Percentiles rank a stretch among this genome's conserved stretches.
These are phyloP conservation scores for Trifolium dubium DNA, from an alignment of 306 rosid species.

Conservation along the genomic window DNA sequence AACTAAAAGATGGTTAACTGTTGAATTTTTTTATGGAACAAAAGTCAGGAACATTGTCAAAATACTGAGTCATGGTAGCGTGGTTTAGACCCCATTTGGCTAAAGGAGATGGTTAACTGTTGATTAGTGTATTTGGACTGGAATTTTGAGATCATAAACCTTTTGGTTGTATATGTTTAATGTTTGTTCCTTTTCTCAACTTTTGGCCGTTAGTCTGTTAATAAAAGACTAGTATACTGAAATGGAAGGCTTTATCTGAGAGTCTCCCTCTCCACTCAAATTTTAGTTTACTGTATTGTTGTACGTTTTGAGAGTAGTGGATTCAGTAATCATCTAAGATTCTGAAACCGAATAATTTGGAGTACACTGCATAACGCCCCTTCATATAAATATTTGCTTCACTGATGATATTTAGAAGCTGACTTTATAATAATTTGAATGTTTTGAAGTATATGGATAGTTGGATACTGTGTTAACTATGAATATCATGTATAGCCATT, in stretches of 20 bases:
- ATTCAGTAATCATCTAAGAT: not conserved
- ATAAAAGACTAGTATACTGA: not conserved
- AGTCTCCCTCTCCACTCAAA: constrained; percentile 15
- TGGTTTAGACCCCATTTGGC: too few relatives aligned
- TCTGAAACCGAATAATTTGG: not conserved
- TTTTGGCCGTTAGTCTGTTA: too few relatives aligned
- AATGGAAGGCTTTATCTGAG: not conserved
- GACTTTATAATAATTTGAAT: constrained; percentile 15
- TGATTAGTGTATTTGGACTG: not conserved
- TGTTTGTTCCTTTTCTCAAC: not conserved
- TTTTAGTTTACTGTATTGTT: constrained; percentile 1
- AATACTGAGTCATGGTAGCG: too few relatives aligned
- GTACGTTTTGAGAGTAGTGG: constrained; percentile 6
- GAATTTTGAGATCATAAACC: not conserved
- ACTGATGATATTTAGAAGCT: not conserved
- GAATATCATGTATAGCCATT: constrained; percentile 4
- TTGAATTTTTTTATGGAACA: too few relatives aligned
- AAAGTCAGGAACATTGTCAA: too few relatives aligned
- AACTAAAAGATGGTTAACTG: too few relatives aligned
- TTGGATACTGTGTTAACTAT: constrained; percentile 8
- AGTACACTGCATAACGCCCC: not conserved
- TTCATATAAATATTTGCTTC: not conserved
- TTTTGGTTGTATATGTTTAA: too few relatives aligned
- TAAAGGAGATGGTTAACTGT: not conserved
- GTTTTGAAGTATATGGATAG: constrained; percentile 25